phyloP scores from a whole-genome alignment of 73 alveolate species.

The Symbiodinium pilosum region DNA sequence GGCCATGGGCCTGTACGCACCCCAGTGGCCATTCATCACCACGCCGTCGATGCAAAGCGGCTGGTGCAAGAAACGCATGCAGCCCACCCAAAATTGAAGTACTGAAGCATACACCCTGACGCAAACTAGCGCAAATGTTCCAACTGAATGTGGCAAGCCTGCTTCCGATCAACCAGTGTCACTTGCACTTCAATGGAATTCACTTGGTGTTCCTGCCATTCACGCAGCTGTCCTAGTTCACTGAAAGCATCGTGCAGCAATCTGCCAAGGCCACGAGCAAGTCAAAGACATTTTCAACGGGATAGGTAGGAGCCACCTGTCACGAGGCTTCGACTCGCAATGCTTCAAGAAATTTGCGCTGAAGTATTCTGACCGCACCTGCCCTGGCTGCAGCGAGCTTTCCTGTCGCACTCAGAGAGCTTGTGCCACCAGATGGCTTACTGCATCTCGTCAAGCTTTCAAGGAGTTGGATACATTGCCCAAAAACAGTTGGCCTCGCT shows the following conservation, averaged over 20 bases:
- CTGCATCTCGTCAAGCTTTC: too few relatives aligned
- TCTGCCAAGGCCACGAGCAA: slow-evolving; percentile 7
- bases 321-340: background rate
- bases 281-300: slow-evolving; percentile 57
- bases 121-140: background rate
- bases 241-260: background rate
- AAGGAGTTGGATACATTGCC: too few relatives aligned
- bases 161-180: slow-evolving; percentile 69
- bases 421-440: too few relatives aligned
- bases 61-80: background rate
- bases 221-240: too few relatives aligned
- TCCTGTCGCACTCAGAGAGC: background rate
- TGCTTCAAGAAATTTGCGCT: background rate
- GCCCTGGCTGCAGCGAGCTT: slow-evolving; percentile 5
- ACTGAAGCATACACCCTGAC: background rate
- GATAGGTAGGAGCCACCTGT: slow-evolving; percentile 63
- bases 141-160: background rate
- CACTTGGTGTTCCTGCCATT: slow-evolving; percentile 61
- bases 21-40: slow-evolving; percentile 94
- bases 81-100: background rate
- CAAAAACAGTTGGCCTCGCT: too few relatives aligned
- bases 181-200: slow-evolving; percentile 81
- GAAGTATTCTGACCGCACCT: background rate
- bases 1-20: slow-evolving; percentile 19
- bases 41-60: slow-evolving; percentile 88